phyloP scores from a whole-genome alignment of 371 early-diverging fungal genomes.

The Sporodiniella umbellata region DNA sequence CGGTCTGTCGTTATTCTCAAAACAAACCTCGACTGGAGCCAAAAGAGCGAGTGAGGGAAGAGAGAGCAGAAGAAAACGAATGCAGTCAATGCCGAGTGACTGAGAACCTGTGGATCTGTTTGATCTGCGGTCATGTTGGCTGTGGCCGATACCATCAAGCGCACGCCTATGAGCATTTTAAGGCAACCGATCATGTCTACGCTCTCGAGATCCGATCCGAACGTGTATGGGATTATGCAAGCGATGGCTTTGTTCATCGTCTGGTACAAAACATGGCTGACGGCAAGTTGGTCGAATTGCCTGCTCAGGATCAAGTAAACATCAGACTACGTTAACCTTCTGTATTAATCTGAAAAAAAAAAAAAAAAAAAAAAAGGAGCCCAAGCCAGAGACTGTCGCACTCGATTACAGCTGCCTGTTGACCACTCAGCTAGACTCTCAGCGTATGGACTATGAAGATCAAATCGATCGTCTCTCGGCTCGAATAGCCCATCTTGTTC shows the following conservation, averaged over 20 bases:
- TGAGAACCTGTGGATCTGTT: slow-evolving; percentile 88
- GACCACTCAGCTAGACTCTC: slow-evolving; percentile 83
- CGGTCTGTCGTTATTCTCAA: slow-evolving; percentile 87
- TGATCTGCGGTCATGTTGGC: slow-evolving; percentile 90
- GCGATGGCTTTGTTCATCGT: slow-evolving; percentile 94
- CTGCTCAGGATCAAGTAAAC: too few relatives aligned
- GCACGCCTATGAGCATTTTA: slow-evolving; percentile 86
- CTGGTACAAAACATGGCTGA: slow-evolving; percentile 85
- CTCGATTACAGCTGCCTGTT: slow-evolving; percentile 80
- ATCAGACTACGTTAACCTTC: too few relatives aligned
- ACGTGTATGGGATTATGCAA: slow-evolving; percentile 95
- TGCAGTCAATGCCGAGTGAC: slow-evolving; percentile 70
- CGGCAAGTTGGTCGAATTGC: slow-evolving; percentile 89
- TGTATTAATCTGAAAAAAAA: background rate
- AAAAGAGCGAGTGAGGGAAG: background rate
- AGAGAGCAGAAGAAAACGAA: slow-evolving; percentile 12
- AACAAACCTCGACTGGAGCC: slow-evolving; percentile 16
- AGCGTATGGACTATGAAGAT: slow-evolving; percentile 82
- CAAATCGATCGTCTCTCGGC: slow-evolving; percentile 53
- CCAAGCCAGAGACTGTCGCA: slow-evolving; percentile 75
- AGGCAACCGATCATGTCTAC: slow-evolving; percentile 78
- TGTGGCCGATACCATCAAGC: slow-evolving; percentile 77
- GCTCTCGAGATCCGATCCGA: slow-evolving; percentile 94
- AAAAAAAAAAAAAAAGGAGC: slow-evolving; percentile 60
- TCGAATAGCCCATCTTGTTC: slow-evolving; percentile 38